phyloP scores from a whole-genome alignment of 192 early-diverging fungal species.

The Coemansia sp. region DNA sequence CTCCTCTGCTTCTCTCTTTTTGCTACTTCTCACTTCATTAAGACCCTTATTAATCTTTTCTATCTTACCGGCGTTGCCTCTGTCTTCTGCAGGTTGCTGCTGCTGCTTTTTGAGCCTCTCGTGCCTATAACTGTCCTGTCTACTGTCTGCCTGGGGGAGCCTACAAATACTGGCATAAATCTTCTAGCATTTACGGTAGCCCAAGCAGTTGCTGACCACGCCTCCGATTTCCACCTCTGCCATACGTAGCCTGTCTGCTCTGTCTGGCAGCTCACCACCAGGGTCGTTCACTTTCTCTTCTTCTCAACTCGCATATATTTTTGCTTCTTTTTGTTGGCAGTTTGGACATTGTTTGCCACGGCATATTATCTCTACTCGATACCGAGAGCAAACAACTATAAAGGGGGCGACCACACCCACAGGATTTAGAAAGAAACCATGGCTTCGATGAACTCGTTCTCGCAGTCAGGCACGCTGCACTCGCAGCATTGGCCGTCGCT shows the following conservation, averaged over 20 bases:
- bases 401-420: neutral
- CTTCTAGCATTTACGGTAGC: neutral
- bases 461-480: conserved; percentile 51
- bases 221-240: neutral
- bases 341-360: neutral
- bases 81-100: conserved; percentile 1
- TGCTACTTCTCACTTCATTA: neutral
- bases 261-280: neutral
- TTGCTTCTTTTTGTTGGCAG: conserved; percentile 3
- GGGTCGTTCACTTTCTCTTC: neutral
- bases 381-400: neutral
- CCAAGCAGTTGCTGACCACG: neutral
- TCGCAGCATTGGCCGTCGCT: conserved; percentile 58
- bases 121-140: neutral
- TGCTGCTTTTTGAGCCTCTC: conserved; percentile 1
- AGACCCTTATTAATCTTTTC: conserved; percentile 2
- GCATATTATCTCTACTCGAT: neutral
- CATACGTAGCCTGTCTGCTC: too few species aligned
- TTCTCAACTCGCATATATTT: neutral
- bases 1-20: neutral
- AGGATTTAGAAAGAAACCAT: conserved; percentile 13
- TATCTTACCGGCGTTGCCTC: neutral
- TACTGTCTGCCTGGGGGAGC: neutral
- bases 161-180: neutral
- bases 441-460: conserved; percentile 51